A percentile compares a stretch with the other conserved stretches of the same genome.
Conservation (phyloP, 495 filamentous ascomycete species). For the Symbiotaphrina buchneri region DNA sequence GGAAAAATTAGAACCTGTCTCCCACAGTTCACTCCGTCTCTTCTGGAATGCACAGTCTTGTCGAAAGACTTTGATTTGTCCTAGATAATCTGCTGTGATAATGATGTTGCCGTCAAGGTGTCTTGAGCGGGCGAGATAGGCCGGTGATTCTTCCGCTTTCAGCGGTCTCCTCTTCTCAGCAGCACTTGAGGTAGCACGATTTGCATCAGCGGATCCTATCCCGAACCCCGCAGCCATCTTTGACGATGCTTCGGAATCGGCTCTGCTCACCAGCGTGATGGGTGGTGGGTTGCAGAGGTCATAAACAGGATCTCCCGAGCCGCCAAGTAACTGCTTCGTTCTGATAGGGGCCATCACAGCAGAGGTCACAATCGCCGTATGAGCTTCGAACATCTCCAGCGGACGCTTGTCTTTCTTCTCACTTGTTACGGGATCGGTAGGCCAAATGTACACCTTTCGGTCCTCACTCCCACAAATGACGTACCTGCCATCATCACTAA, state of each 20-base stretch:
- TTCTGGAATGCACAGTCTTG: slow-evolving; percentile 70
- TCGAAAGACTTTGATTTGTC: slow-evolving; percentile 79
- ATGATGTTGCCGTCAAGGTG: slow-evolving; percentile 83
- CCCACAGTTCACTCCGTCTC: slow-evolving; percentile 36
- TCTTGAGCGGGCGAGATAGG: slow-evolving; percentile 47
- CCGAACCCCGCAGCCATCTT: slow-evolving; percentile 9
- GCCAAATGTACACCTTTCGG: slow-evolving; percentile 75
- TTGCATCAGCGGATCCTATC: slow-evolving; percentile 7
- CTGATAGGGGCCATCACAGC: slow-evolving; percentile 64
- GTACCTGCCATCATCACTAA: slow-evolving; percentile 72
- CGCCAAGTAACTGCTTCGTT: slow-evolving; percentile 52
- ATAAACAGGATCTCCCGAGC: slow-evolving; percentile 79
- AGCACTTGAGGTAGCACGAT: slow-evolving; percentile 12
- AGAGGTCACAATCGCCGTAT: slow-evolving; percentile 69
- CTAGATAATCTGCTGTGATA: slow-evolving; percentile 71
- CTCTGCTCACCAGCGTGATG: slow-evolving; percentile 57
- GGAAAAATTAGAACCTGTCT: slow-evolving; percentile 50
- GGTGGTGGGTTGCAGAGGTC: slow-evolving; percentile 93
- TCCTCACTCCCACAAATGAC: slow-evolving; percentile 93
- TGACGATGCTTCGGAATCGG: slow-evolving; percentile 25
- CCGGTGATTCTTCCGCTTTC: slow-evolving; percentile 32
- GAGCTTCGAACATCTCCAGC: slow-evolving; percentile 73
- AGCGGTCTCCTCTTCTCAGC: slow-evolving; percentile 24
- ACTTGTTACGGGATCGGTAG: slow-evolving; percentile 25
- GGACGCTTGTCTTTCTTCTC: slow-evolving; percentile 60